phyloP scores from a whole-genome alignment of 2,329 filamentous ascomycete genomes.

The Berkeleyomyces rouxiae region DNA sequence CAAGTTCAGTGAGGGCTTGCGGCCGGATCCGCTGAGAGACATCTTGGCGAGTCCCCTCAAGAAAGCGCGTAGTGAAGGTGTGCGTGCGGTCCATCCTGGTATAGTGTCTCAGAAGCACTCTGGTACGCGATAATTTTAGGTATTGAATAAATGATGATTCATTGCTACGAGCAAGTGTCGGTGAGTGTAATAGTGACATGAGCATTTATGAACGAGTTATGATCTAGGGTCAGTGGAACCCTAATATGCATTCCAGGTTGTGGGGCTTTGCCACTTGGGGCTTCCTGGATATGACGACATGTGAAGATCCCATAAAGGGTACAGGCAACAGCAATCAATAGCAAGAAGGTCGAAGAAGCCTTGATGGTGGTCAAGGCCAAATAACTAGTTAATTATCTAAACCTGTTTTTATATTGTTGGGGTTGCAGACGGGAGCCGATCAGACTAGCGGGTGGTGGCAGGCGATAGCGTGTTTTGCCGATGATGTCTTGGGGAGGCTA shows the following conservation, averaged over 20 bases:
- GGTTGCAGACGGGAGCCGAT: background rate
- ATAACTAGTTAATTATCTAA: too few species aligned
- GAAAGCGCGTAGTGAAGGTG: background rate
- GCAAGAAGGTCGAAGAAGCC: background rate
- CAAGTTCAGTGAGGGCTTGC: constrained; percentile 12
- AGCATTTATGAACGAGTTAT: background rate
- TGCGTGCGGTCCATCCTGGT: background rate
- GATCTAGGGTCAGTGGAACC: background rate
- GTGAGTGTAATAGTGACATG: too few species aligned
- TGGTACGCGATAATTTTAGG: background rate
- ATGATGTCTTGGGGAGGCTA: background rate
- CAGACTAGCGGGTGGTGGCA: background rate
- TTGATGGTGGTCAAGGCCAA: background rate
- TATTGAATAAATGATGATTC: background rate
- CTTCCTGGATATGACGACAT: background rate
- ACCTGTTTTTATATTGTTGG: background rate
- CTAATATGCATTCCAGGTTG: background rate
- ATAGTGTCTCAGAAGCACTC: background rate
- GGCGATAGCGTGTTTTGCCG: background rate
- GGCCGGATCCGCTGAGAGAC: constrained; percentile 20
- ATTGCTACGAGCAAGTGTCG: too few species aligned
- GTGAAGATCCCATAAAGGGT: background rate
- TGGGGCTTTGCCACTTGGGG: background rate
- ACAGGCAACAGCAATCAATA: too few species aligned
- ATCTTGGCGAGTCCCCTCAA: constrained; percentile 8